A percentile compares a stretch with the other conserved stretches of the same genome.
Evolutionary conservation across 2,329 filamentous ascomycete species (phyloP).

Genomic region (Colletotrichum coccodes): DNA sequence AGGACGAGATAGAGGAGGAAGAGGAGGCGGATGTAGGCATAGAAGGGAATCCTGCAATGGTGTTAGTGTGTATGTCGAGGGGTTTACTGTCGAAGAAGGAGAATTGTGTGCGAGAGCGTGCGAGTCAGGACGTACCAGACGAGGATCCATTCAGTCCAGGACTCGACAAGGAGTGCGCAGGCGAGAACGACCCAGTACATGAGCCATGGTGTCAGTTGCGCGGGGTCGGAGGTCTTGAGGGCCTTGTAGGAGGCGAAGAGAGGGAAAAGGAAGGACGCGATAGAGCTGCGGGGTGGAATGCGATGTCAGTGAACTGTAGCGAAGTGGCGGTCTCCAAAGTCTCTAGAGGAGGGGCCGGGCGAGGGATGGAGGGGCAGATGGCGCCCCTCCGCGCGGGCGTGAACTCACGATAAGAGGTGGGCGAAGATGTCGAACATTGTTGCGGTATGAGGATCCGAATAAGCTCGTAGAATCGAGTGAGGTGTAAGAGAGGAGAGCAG

Average conservation of each 20-base stretch:
- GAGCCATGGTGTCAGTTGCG: slow-evolving; percentile 93
- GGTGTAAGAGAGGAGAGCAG: slow-evolving; percentile 11
- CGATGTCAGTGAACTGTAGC: slow-evolving; percentile 10
- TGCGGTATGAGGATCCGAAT: slow-evolving; percentile 12
- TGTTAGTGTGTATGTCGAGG: background rate
- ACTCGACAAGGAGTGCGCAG: slow-evolving; percentile 83
- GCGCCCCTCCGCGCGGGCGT: background rate
- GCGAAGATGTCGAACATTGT: slow-evolving; percentile 82
- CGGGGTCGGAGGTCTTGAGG: slow-evolving; percentile 89
- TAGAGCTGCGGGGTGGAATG: slow-evolving; percentile 65
- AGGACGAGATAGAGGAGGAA: slow-evolving; percentile 95
- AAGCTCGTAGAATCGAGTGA: slow-evolving; percentile 6
- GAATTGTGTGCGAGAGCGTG: background rate
- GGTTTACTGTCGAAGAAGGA: background rate
- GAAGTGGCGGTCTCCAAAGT: background rate
- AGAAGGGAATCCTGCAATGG: slow-evolving; percentile 82
- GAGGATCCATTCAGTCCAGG: slow-evolving; percentile 87
- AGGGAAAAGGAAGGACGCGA: slow-evolving; percentile 91
- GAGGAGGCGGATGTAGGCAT: slow-evolving; percentile 87
- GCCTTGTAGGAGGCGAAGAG: slow-evolving; percentile 99
- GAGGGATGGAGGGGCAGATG: background rate
- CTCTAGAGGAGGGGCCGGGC: background rate
- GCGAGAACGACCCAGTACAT: slow-evolving; percentile 99
- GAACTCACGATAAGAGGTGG: slow-evolving; percentile 79
- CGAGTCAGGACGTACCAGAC: slow-evolving; percentile 68